Base-by-base conservation (phyloP, 345 rosid species). In the Camelina neglecta region DNA sequence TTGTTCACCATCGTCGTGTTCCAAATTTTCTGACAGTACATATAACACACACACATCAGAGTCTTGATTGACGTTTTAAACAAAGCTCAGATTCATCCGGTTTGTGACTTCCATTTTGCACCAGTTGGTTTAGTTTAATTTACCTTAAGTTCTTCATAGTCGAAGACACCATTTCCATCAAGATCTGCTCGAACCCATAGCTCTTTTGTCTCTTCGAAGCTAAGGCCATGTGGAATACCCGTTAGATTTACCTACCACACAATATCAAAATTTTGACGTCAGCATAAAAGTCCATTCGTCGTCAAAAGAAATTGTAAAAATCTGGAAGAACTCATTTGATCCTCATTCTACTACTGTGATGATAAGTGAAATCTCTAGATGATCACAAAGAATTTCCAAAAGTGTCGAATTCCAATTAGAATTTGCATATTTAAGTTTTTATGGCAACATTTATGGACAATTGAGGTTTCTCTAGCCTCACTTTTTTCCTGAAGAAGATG, bases 121-220 rank as follows among this genome's bases (percentile, higher is more conserved):
- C 51, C 49, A 72, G 4, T 18, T 13, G 12, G 35, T 60, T 21
- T 29, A 20, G 7, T 10, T 6, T 5, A 49, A 12, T 36, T 60
- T 13, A 88, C 96, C 90, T 86, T 83, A 60, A 88, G 86, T 79
- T 90, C 86, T 79, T 84, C 87, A 70, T 75, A 81, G 71, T 83
- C 87, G 50, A 88, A 78, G 73, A 88, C 77, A 62, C 90, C 93
- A 78, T 88, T 80, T 78, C 87, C 88, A 75, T 80, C 85, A 45
- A 71, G 35, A 54, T 90, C 89, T 54, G 84, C 92, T 83, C 84
- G 87, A 47, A 57, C 60, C 93, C 96, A 90, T 7, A 88, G 81
- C 66, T 87, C 90, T 71, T 83, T 74, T 11, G 83, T 84, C 53
- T 90, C 87, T 80, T 84, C 81, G 81, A 74, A 86, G 85, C 86